Base-by-base conservation (phyloP, 2,329 filamentous ascomycete genomes). In the Claviceps humidiphila region DNA sequence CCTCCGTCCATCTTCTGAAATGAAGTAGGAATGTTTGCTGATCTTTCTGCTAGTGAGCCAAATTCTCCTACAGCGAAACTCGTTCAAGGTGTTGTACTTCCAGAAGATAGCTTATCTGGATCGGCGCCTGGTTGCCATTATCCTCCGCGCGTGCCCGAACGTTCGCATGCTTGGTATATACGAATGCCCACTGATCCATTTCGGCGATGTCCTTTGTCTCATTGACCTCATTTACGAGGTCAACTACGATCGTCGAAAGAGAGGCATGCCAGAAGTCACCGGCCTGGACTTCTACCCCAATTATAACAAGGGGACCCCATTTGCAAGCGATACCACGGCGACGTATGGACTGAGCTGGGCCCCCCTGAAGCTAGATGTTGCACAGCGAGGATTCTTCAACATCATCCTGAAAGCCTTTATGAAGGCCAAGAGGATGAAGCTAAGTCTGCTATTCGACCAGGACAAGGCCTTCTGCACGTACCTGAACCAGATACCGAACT, bases 191-290 rank as follows among this genome's bases (percentile, higher is more conserved):
- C 53, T 69, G 1, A 56, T 70, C 4, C 64, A 69, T 30, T 59
- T 68, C n/a, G 68, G 65, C 9, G 68, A 70, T 22, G 51, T 67
- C 0, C 49, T 67, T 1, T 59, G 56, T 11, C 51, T 70, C 0
- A 56, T 70, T 1, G 66, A 70, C 49, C 53, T 69, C 2, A 66
- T 70, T 20, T 51, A 63, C 37, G 66, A 70, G 44, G 56, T 70
- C 44, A 70, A 70, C 44, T 6, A 39, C 13, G 43, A 56, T 2
- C 61, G 67, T 0, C 51, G 50, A 4, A 22, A 50, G 2, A 13
- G 49, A 2, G 38, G 34, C 0, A 24, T 54, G 3, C 52, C 62
- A 0, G 24, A 45, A 0, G 62, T 70, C 20, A 40, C 54, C 3
- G 55, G 54, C 0, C 56, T 70, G 1, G 68, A 70, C 26, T 68